Conservation (phyloP, 2,329 filamentous ascomycete species). For the Sporothrix phasma region DNA sequence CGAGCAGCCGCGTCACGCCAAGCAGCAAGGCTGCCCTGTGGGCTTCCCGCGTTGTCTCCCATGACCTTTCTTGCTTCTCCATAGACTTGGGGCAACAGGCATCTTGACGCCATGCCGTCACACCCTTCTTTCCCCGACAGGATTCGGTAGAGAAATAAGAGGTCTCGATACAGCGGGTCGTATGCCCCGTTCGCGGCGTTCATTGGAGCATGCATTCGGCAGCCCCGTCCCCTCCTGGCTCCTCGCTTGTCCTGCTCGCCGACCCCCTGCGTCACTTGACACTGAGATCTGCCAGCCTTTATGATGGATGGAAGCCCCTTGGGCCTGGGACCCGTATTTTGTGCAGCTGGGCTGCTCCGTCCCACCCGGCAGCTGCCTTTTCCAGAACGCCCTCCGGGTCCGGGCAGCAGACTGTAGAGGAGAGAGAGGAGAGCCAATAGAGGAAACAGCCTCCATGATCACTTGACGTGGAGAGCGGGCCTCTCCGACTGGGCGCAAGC, state of each 20-base stretch:
- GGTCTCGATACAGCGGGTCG: not conserved
- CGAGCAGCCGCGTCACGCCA: conserved; percentile 2
- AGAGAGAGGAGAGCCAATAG: not conserved
- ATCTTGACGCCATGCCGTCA: not conserved
- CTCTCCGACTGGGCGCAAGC: not conserved
- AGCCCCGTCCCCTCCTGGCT: not conserved
- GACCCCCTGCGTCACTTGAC: not conserved
- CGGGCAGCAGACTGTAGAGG: not conserved
- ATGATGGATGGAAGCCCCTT: too few species aligned
- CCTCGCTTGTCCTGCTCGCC: too few species aligned
- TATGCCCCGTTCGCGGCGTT: too few species aligned
- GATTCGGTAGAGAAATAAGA: not conserved
- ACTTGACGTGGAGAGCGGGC: not conserved
- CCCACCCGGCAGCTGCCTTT: not conserved
- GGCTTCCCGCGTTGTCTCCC: not conserved
- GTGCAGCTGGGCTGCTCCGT: too few species aligned
- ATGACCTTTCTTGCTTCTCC: not conserved
- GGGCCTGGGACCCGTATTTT: too few species aligned
- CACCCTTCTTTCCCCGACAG: not conserved
- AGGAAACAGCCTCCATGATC: not conserved
- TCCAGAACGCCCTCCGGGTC: not conserved
- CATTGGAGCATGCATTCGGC: not conserved
- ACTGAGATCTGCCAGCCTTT: not conserved
- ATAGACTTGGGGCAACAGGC: not conserved
- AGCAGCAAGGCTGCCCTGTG: not conserved